Conservation (phyloP, 2,329 filamentous ascomycete genomes). For the Penicillium sp. region DNA sequence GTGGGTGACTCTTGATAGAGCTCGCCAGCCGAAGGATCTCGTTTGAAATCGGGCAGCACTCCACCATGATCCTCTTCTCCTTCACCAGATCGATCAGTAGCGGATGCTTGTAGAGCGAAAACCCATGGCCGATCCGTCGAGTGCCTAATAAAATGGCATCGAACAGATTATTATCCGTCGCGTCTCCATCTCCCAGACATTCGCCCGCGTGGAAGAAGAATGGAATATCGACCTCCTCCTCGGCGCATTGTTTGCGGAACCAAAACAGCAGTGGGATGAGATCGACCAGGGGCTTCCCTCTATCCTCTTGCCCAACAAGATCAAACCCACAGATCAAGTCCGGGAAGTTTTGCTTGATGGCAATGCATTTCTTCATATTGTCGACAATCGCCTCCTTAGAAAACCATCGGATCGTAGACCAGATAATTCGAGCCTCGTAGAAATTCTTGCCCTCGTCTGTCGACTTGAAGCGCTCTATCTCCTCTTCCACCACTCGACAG, state of each 20-base stretch:
- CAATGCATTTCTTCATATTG: slow-evolving; percentile 86
- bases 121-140: slow-evolving; percentile 85
- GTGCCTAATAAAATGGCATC: slow-evolving; percentile 87
- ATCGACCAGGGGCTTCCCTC: slow-evolving; percentile 74
- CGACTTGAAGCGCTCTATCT: slow-evolving; percentile 74
- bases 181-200: slow-evolving; percentile 76
- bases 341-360: slow-evolving; percentile 77
- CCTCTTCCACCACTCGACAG: slow-evolving; percentile 75
- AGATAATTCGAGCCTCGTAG: slow-evolving; percentile 84
- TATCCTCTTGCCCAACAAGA: slow-evolving; percentile 84
- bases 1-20: slow-evolving; percentile 75
- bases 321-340: slow-evolving; percentile 86
- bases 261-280: slow-evolving; percentile 86
- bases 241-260: slow-evolving; percentile 84
- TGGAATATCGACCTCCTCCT: slow-evolving; percentile 79
- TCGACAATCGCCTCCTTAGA: slow-evolving; percentile 70
- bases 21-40: slow-evolving; percentile 80
- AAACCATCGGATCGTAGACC: slow-evolving; percentile 72
- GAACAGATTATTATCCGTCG: slow-evolving; percentile 82
- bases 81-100: slow-evolving; percentile 86
- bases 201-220: slow-evolving; percentile 98
- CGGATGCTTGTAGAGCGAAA: slow-evolving; percentile 88
- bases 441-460: slow-evolving; percentile 74
- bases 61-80: slow-evolving; percentile 83
- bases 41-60: slow-evolving; percentile 90